These are phyloP conservation scores for Russula sp. DNA, from an alignment of 768 basidiomycete genomes.

Conservation along the genomic window DNA sequence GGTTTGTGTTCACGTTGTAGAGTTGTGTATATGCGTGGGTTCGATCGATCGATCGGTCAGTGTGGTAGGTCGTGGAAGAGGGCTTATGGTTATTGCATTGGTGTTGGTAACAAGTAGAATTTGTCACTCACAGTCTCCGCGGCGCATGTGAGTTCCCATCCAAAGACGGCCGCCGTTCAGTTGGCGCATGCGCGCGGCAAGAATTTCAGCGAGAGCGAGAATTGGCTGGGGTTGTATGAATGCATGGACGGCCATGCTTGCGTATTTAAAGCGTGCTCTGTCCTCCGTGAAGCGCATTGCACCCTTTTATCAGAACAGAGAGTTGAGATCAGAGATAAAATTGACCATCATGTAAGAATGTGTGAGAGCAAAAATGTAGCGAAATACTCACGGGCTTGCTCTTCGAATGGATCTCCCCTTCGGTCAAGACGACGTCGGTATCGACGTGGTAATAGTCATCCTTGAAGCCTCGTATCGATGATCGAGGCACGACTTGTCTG, in stretches of 20 bases:
- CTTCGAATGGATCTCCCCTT: conserved; percentile 41
- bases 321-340: background rate
- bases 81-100: too few species aligned
- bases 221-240: conserved; percentile 14
- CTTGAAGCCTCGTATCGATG: conserved; percentile 40
- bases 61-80: background rate
- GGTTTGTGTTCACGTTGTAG: background rate
- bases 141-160: conserved; percentile 46
- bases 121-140: conserved; percentile 42
- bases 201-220: conserved; percentile 35
- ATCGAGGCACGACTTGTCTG: conserved; percentile 39
- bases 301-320: conserved; percentile 11
- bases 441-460: conserved; percentile 41
- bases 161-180: conserved; percentile 38
- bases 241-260: conserved; percentile 13
- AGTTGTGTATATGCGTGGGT: too few species aligned
- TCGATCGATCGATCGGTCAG: too few species aligned
- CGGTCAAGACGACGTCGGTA: conserved; percentile 43
- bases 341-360: background rate
- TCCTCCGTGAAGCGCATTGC: conserved; percentile 25
- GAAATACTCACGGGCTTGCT: conserved; percentile 41
- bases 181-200: conserved; percentile 38
- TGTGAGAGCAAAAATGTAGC: background rate
- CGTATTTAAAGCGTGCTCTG: conserved; percentile 7
- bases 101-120: background rate